phyloP scores from a whole-genome alignment of 2,329 filamentous ascomycete genomes.

The Daldinia eschscholtzii region DNA sequence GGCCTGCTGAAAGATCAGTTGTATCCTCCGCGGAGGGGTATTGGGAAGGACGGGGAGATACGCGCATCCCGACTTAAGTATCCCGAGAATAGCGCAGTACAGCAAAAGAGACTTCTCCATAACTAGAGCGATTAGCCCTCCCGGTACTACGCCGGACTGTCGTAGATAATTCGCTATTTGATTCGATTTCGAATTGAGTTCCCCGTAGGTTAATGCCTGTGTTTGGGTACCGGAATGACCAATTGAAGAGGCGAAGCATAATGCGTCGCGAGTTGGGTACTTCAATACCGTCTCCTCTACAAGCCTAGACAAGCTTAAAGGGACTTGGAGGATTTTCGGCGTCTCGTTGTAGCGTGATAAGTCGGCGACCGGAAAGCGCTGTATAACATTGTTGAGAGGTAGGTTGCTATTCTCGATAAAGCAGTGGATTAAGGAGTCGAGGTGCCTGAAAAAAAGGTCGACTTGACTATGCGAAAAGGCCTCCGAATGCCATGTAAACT shows the following conservation, averaged over 20 bases:
- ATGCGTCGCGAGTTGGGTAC: constrained; percentile 68
- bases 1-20: constrained; percentile 73
- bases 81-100: constrained; percentile 80
- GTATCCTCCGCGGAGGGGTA: constrained; percentile 72
- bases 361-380: constrained; percentile 50
- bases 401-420: constrained; percentile 49
- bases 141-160: constrained; percentile 59
- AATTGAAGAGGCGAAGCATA: constrained; percentile 72
- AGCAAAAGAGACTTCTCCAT: constrained; percentile 82
- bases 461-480: constrained; percentile 68
- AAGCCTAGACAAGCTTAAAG: constrained; percentile 61
- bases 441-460: constrained; percentile 68
- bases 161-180: constrained; percentile 69
- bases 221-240: constrained; percentile 52
- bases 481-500: constrained; percentile 62
- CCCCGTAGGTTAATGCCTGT: constrained; percentile 69
- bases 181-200: constrained; percentile 75
- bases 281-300: constrained; percentile 66
- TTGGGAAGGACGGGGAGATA: constrained; percentile 84
- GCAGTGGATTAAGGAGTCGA: constrained; percentile 64
- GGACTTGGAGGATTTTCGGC: constrained; percentile 52
- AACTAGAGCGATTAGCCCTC: constrained; percentile 76
- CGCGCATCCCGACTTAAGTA: constrained; percentile 79
- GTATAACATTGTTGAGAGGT: constrained; percentile 45
- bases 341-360: constrained; percentile 65